Percentiles rank a stretch among this genome's conserved stretches.
These are phyloP conservation scores for Pleoardoris graminearum DNA, from an alignment of 2,329 filamentous ascomycete species.

Conservation along the genomic window DNA sequence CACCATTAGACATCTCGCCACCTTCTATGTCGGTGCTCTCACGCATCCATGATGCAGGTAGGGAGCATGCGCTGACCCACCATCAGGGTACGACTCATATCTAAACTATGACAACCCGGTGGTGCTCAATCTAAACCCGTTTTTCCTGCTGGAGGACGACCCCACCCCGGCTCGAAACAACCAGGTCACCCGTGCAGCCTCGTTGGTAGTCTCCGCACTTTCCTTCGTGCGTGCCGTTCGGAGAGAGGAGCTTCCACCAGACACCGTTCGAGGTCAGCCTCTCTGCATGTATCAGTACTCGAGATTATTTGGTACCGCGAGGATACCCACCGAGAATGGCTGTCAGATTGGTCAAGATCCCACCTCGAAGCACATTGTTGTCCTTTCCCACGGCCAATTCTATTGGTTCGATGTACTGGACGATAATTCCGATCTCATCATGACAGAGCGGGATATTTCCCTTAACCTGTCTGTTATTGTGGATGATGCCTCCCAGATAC, in stretches of 20 bases:
- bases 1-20: slow-evolving; percentile 7
- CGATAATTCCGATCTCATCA: slow-evolving; percentile 91
- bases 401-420: slow-evolving; percentile 99
- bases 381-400: slow-evolving; percentile 92
- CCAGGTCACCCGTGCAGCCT: slow-evolving; percentile 92
- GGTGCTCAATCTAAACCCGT: slow-evolving; percentile 95
- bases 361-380: slow-evolving; percentile 88
- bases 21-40: slow-evolving; percentile 12
- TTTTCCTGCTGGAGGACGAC: slow-evolving; percentile 96
- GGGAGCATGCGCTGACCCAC: slow-evolving; percentile 25
- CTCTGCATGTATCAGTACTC: slow-evolving; percentile 99
- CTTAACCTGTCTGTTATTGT: slow-evolving; percentile 91
- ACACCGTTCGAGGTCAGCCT: slow-evolving; percentile 79
- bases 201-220: slow-evolving; percentile 84
- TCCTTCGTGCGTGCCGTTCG: slow-evolving; percentile 92
- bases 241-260: slow-evolving; percentile 88
- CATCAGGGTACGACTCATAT: slow-evolving; percentile 93
- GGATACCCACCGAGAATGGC: slow-evolving; percentile 90
- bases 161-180: slow-evolving; percentile 95
- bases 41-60: slow-evolving; percentile 8
- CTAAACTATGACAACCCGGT: slow-evolving; percentile 97
- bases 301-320: slow-evolving; percentile 88
- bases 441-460: slow-evolving; percentile 92
- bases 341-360: slow-evolving; percentile 96
- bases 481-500: slow-evolving; percentile 84